Evolutionary conservation across 176 grass and related monocot genomes (phyloP).

Genomic region (Zea luxurians): DNA sequence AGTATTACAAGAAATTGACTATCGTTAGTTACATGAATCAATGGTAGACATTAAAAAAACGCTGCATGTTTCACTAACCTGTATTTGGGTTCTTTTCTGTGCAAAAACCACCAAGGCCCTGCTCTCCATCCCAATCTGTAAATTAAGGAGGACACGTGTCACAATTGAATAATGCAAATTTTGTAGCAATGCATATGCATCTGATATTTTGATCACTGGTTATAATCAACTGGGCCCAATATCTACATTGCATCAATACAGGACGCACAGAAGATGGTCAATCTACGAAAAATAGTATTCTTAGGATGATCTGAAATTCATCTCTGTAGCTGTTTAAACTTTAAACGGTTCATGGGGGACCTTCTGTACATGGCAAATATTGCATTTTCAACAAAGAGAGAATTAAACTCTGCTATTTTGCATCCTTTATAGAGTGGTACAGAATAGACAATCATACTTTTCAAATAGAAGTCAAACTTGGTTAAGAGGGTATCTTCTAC

Average conservation of each 20-base stretch:
- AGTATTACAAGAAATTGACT: conserved; percentile 3
- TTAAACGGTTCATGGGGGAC: neutral
- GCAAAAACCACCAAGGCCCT: conserved; percentile 84
- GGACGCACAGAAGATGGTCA: neutral
- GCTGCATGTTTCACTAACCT: conserved; percentile 42
- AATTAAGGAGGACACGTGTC: conserved; percentile 16
- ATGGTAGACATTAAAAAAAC: conserved; percentile 9
- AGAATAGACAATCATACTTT: conserved; percentile 1
- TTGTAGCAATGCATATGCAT: neutral
- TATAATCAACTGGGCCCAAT: neutral
- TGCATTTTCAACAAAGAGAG: neutral
- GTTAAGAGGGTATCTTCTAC: neutral
- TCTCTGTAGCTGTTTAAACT: neutral
- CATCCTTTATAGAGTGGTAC: neutral
- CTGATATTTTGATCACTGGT: neutral
- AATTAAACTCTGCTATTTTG: neutral
- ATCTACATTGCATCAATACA: neutral
- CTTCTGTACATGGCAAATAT: neutral
- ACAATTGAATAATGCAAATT: conserved; percentile 4
- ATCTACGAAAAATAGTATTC: neutral
- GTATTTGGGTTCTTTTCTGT: conserved; percentile 42
- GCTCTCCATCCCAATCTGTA: conserved; percentile 61
- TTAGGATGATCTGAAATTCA: neutral
- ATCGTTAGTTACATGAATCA: conserved; percentile 9
- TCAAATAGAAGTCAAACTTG: conserved; percentile 10